Percentiles rank a stretch among this genome's conserved stretches.
phyloP scores from a whole-genome alignment of 139 green algal genomes.

The Dunaliella primolecta region DNA sequence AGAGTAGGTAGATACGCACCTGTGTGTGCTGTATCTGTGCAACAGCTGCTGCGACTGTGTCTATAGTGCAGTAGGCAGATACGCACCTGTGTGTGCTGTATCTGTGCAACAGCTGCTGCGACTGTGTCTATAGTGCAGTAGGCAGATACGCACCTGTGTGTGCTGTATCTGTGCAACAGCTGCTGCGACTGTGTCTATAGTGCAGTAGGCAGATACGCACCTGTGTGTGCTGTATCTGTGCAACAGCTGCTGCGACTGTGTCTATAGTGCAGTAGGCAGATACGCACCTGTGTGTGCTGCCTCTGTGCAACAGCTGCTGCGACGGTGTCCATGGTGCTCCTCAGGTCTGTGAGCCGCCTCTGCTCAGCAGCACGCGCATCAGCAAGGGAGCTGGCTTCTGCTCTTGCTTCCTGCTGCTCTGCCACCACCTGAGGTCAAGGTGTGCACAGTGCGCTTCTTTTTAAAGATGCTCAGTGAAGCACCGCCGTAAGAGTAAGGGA shows the following conservation, averaged over 20 bases:
- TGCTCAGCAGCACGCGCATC: neutral
- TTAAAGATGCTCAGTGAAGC: neutral
- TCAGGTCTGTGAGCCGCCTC: conserved; percentile 13
- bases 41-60: neutral
- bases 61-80: neutral
- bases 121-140: neutral
- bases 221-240: neutral
- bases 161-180: neutral
- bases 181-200: neutral
- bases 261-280: neutral
- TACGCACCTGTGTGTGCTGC: conserved; percentile 6
- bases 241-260: neutral
- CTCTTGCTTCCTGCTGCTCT: neutral
- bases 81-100: neutral
- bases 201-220: too few relatives aligned
- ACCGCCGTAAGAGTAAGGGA: too few relatives aligned
- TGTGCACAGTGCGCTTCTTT: too few relatives aligned
- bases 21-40: neutral
- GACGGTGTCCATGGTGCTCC: neutral
- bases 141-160: too few relatives aligned
- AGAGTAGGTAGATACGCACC: too few relatives aligned
- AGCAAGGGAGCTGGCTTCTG: neutral
- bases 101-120: neutral
- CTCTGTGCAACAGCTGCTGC: neutral
- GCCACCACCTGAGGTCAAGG: neutral